A percentile compares a stretch with the other conserved stretches of the same genome.
phyloP scores from a whole-genome alignment of 208 protist genomes.

The Acanthamoeba triangularis region DNA sequence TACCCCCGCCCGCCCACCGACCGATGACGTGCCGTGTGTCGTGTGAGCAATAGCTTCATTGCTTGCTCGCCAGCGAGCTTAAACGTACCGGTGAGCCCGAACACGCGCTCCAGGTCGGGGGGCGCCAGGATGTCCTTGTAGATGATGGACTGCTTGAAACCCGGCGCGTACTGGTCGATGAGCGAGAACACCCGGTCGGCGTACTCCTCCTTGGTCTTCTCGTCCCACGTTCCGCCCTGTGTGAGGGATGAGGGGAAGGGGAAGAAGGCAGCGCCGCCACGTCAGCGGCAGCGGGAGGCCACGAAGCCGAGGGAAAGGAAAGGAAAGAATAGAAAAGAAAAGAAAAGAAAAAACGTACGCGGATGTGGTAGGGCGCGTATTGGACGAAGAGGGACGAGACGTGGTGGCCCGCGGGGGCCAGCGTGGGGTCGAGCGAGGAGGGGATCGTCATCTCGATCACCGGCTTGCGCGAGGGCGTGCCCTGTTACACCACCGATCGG shows the following conservation, averaged over 20 bases:
- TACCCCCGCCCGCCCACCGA: too few species aligned
- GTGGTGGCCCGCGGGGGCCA: slow-evolving; percentile 86
- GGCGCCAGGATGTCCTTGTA: slow-evolving; percentile 85
- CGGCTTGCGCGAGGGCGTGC: slow-evolving; percentile 72
- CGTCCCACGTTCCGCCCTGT: slow-evolving; percentile 60
- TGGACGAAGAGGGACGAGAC: slow-evolving; percentile 89
- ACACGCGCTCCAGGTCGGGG: slow-evolving; percentile 82
- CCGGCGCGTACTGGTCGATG: slow-evolving; percentile 87
- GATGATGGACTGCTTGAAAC: slow-evolving; percentile 80
- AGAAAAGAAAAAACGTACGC: slow-evolving; percentile 6
- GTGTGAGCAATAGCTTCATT: not conserved
- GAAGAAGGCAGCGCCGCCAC: not conserved
- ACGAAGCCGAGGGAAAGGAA: not conserved
- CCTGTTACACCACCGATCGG: not conserved
- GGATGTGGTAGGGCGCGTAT: slow-evolving; percentile 88
- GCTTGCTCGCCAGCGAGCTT: not conserved
- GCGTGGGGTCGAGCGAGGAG: slow-evolving; percentile 84
- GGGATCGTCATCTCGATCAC: slow-evolving; percentile 87
- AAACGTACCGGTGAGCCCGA: slow-evolving; percentile 75
- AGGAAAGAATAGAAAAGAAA: too few species aligned
- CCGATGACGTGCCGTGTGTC: too few species aligned
- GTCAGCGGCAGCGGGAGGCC: not conserved
- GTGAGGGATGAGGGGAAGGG: not conserved
- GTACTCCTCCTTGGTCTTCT: slow-evolving; percentile 77
- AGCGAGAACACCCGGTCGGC: slow-evolving; percentile 82